Base-by-base conservation (phyloP, 140 eudicot species). In the Flaveria floridana region DNA sequence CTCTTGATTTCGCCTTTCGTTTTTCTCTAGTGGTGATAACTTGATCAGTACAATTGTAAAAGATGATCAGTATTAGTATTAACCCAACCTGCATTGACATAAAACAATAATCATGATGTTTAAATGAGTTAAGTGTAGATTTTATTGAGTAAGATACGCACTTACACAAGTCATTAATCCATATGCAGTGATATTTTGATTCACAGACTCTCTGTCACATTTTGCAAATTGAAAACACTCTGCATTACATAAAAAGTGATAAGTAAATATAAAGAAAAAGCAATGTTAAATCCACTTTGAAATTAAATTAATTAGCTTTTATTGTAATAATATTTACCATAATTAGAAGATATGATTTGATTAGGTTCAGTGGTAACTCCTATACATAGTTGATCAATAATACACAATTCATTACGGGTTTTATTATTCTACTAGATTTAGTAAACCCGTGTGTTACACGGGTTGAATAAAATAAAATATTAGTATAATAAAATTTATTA, bases 31-130 rank as follows among this genome's bases (percentile, higher is more conserved):
- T 74, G 52, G 87, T 70, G 72, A 94, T 81, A 1, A 90, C 88
- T 81, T 88, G 97, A 65, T 88, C 99, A 13, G 96, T 88, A 55
- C 91, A 94, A 82, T 94, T 94, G 88, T 94, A 94, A 61, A 94
- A 85, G 19, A 94, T 77, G 56, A 94, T 74, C 47, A 94, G 88
- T 15, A 88, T 19, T 58, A 88, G 85, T 51, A 82, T 85, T 70
- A 91, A 72, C 26, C 82, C 92, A 66, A 63, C 90, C 97, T 91
- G 73, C 66, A 82, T 55, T 47, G 18, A 62, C 46, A 79, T 26
- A 52, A 67, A 71, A 39, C 19, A 69, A 26, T 23, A 50, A 64
- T 68, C 55, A 25, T 61, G 76, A 30, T 63, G 23, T 63, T 62
- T 28, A 47, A 46, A 26, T 75, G 39, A 14, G 4, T 28, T 16